Base-by-base conservation (phyloP, 768 basidiomycete genomes). In the Panus rudis region DNA sequence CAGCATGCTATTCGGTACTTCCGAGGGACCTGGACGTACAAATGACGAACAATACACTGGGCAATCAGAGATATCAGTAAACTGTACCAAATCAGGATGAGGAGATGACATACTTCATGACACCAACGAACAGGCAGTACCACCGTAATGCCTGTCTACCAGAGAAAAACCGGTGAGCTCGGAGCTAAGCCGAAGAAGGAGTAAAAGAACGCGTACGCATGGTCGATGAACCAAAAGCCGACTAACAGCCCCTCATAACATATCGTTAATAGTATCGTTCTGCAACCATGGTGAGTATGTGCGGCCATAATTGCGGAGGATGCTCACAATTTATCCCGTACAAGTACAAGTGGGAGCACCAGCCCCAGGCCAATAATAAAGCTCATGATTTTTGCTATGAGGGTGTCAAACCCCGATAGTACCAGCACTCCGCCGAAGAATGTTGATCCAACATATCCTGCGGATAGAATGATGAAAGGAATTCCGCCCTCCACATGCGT, bases 201-300 rank as follows among this genome's bases (percentile, higher is more conserved):
- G 25, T 33, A 26, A 48, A 38, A 16, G 22, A 43, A 49, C 41
- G 71, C 82, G 52, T 61, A 84, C 90, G 73, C 92, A 61, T 97
- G 93, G 57, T 84, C 90, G 33, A 92, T 79, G 60, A 94, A 96
- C 92, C 93, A 96, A 52, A 97, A 88, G 0, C 89, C 92, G 44
- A 97, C 76, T 37, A 97, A 69, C 19, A 96, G 65, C 7, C 76
- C 91, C 62, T 96, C 92, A 53, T 90, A 93, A 8, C 80, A 60
- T 19, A 88, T 53, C 19, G 89, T 92, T 31, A 94, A 73, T 8
- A 85, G 46, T 52, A 93, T 92, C 20, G 92, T 94, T 47, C 92
- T 96, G 61, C 8, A 39, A 23, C 19, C 24, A 21, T 20, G 28
- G 34, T 24, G 12, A 17, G 14, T 13, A 32, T n/a, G n/a, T n/a